Base-by-base conservation (phyloP, 257 asterid species). In the Cinchona pubescens region DNA sequence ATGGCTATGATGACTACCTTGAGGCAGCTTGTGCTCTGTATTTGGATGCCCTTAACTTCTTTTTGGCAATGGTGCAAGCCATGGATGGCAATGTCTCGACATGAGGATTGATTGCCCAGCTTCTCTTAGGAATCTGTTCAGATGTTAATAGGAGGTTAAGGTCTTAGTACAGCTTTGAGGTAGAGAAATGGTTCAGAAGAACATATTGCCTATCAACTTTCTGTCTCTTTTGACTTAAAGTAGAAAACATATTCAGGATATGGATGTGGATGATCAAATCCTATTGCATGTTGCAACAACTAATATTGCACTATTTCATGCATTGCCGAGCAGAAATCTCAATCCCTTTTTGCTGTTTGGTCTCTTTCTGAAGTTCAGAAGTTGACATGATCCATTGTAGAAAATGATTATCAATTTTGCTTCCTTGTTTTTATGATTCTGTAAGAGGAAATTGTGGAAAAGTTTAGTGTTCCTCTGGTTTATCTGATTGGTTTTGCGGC, bases 11-110 rank as follows among this genome's bases (percentile, higher is more conserved):
- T 16, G 82, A 89, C 42, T 89, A 83, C 77, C 72, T 87, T 15
- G 79, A 84, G 87, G 94, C 94, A 49, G 83, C 92, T 0, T 88
- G 84, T 12, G 79, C 89, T 0, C 79, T 89, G n/a, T 89, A 89
- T 73, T 49, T 87, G 48, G 94, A 89, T 72, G 80, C 86, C 79
- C 78, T 89, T 72, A 89, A 85, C 78, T 85, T 79, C 90, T 12
- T 43, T 87, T 69, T 45, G 85, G 76, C 30, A 6, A 37, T 53
- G 25, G 25, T 53, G 59, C 59, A 19, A 19, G 27, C 27, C 10
- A 53, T 53, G 59, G 59, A 19, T 53, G 2, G 11, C 11, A 46
- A 46, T 19, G 16, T 46, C 51, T 53, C 59, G 21, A 53, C 59
- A 5, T 53, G 10, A 53, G 7, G 27, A 53, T 53, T 53, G 7